Base-by-base conservation (phyloP, 2,329 filamentous ascomycete genomes). In the Malbranchea zuffiana region DNA sequence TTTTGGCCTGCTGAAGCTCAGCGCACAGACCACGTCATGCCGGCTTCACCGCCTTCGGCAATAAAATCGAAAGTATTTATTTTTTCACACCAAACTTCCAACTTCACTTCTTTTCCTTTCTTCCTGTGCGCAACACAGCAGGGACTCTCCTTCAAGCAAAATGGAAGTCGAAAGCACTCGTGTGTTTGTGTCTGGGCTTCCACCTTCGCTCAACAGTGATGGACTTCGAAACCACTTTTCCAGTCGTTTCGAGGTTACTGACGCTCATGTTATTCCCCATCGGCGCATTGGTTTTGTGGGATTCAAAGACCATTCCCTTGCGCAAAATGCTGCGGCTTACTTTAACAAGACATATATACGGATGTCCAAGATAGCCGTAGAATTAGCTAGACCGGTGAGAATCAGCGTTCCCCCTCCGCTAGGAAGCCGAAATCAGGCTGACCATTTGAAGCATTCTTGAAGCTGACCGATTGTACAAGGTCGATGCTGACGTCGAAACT, bases 301-400 rank as follows among this genome's bases (percentile, higher is more conserved):
- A 45, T 96, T 88, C 69, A 87, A 83, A 63, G 82, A 75, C 35
- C 67, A 81, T 10, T 76, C 88, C 44, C 80, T 84, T 56, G 90
- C 90, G 39, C 68, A 74, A 40, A 75, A 78, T 54, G 88, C 90
- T 29, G 82, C 92, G 57, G 87, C 83, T 61, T 93, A 94, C 67
- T 95, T 95, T 70, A 87, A 98, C 68, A 84, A 76, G 57, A 80
- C 87, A 45, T 98, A 86, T 62, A 85, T 98, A 52, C 84, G 86
- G 50, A 90, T 95, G 82, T 94, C 87, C 40, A 92, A 80, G 66
- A 86, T 98, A 52, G 73, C 72, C 19, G 90, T 95, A 44, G 87
- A 95, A 65, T 66, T 90, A 53, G 90, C 90, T 39, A 79, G 75
- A 57, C 80, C 90, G 42, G 82, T 92, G 66, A 56, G 73, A 62